Percentiles rank a stretch among this genome's conserved stretches.
Conservation (phyloP, 208 protist genomes). For the Trypanosoma cruzi region DNA sequence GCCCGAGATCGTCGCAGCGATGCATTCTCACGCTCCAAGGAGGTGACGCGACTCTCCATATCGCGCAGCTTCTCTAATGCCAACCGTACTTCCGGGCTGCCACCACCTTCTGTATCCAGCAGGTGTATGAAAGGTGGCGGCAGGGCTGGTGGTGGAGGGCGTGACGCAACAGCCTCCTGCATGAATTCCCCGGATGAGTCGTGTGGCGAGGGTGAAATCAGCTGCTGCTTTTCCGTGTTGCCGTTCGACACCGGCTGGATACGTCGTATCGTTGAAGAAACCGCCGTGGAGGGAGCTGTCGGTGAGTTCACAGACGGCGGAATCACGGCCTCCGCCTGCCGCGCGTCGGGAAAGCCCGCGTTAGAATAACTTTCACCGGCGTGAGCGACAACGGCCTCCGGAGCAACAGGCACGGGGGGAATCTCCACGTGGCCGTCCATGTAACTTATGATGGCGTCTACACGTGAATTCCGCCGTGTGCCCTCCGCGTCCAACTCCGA, state of each 20-base stretch:
- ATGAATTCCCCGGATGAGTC: background rate
- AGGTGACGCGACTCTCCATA: constrained; percentile 5
- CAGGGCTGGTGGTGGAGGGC: background rate
- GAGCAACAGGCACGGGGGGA: background rate
- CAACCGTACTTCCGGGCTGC: background rate
- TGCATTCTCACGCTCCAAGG: constrained; percentile 3
- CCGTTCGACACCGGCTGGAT: background rate
- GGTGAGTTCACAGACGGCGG: background rate
- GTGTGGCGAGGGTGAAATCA: background rate
- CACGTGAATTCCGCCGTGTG: background rate
- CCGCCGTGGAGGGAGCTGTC: background rate
- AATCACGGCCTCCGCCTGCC: background rate
- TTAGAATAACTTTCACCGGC: background rate
- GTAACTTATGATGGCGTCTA: background rate
- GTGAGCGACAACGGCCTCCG: background rate
- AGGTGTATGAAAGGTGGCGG: background rate
- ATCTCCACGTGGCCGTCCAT: background rate
- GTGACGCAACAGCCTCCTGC: background rate
- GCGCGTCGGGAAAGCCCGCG: background rate
- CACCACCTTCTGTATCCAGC: background rate
- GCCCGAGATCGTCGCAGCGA: background rate
- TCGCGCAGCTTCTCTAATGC: constrained; percentile 2
- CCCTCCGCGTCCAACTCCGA: background rate
- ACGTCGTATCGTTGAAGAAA: constrained; percentile 11
- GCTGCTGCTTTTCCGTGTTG: background rate